These are phyloP conservation scores for Fistulinella prunicolor DNA, from an alignment of 768 basidiomycete species.

Conservation along the genomic window DNA sequence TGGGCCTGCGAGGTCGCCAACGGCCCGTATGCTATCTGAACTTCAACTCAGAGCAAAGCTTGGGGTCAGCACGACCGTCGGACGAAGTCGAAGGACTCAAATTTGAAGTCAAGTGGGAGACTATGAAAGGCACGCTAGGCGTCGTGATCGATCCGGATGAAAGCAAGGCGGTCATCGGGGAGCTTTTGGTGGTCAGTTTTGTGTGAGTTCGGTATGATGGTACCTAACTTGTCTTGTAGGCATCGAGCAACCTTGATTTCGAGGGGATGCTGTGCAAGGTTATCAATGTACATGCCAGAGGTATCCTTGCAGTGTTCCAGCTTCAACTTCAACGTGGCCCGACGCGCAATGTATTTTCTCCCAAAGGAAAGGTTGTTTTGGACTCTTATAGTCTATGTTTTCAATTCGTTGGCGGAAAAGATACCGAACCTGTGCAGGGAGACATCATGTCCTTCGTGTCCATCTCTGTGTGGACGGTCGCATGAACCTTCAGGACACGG, in stretches of 20 bases:
- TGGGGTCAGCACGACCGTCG: slow-evolving; percentile 50
- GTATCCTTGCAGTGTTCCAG: slow-evolving; percentile 58
- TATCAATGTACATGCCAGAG: slow-evolving; percentile 62
- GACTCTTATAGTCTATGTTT: slow-evolving; percentile 49
- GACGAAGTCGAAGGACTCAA: slow-evolving; percentile 72
- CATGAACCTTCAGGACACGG: slow-evolving; percentile 75
- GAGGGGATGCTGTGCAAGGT: slow-evolving; percentile 63
- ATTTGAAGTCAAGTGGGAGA: slow-evolving; percentile 78
- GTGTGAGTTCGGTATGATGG: neutral
- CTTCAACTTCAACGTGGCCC: slow-evolving; percentile 51
- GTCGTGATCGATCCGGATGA: slow-evolving; percentile 52
- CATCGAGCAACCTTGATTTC: slow-evolving; percentile 70
- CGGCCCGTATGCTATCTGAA: slow-evolving; percentile 53
- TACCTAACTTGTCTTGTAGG: slow-evolving; percentile 33
- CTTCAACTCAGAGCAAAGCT: slow-evolving; percentile 66
- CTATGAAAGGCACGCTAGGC: slow-evolving; percentile 64
- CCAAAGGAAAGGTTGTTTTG: slow-evolving; percentile 56
- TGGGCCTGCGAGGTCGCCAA: slow-evolving; percentile 52
- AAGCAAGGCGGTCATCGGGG: slow-evolving; percentile 37
- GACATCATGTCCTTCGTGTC: slow-evolving; percentile 56
- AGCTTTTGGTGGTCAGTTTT: slow-evolving; percentile 56
- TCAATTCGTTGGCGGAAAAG: neutral
- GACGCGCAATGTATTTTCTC: slow-evolving; percentile 55
- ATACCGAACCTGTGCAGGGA: slow-evolving; percentile 38
- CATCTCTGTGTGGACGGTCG: slow-evolving; percentile 77